Base-by-base conservation (phyloP, 257 asterid species). In the Penstemon eatonii region DNA sequence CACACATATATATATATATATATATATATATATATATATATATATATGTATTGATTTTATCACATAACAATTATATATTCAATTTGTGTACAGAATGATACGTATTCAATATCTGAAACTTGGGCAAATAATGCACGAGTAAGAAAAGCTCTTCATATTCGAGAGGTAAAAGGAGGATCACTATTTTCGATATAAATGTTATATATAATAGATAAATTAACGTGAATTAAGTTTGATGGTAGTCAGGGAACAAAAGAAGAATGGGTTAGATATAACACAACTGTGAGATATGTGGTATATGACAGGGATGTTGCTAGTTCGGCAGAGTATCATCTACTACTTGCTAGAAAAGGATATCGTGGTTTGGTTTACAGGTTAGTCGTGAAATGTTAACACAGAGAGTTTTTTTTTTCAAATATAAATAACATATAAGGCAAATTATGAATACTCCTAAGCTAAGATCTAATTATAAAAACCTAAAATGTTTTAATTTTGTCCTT, bases 361-460 rank as follows among this genome's bases (percentile, higher is more conserved):
- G 82, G 78, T 50, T 65, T 81, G 70, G 60, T 77, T 7, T 74
- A 70, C 59, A 71, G 73, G 85, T 81, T 53, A 69, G 72, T 66
- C 37, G 4, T 25, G 3, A 33, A 4, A 2, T 25, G 33, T 25
- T 25, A 25, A 25, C 33, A 25, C 33, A 25, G 0, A 15, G 18
- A 15, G 0, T 15, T 15, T 15, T 25, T 25, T 15, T 1, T 25
- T 25, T 25, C 33, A 25, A 25, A 25, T 15, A 15, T 15, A 25
- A 2, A 1, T 25, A 25, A 2, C 33, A 1, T 25, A 2, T 25
- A 25, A 1, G 33, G 33, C 2, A 2, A 2, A 15, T 15, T 15
- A 15, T 15, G 18, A 15, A 15, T 15, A 15, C 18, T 15, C 18
- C 18, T 15, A 15, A 15, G 18, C 18, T 15, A 15, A 15, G 18